Percentiles rank a stretch among this genome's conserved stretches.
Conservation (phyloP, 371 early-diverging fungal genomes). For the Thermomucor indicae-seudaticae region DNA sequence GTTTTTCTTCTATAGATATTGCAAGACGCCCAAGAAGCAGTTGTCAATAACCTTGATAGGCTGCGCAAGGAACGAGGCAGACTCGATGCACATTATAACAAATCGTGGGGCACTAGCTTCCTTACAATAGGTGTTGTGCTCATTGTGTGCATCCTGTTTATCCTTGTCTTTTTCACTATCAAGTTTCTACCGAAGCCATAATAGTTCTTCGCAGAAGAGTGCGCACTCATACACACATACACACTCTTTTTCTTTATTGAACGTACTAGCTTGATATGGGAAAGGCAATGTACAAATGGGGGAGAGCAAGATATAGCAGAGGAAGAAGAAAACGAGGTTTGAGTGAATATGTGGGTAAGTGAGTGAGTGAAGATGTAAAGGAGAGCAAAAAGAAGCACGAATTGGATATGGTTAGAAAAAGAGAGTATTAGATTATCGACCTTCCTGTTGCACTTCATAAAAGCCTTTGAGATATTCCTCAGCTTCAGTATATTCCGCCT, state of each 20-base stretch:
- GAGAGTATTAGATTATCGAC: constrained; percentile 8
- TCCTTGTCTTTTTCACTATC: constrained; percentile 67
- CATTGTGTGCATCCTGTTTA: constrained; percentile 63
- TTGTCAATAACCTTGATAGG: constrained; percentile 45
- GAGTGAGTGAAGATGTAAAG: too few species aligned
- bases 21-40: constrained; percentile 46
- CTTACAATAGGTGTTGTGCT: constrained; percentile 59
- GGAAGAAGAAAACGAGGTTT: too few species aligned
- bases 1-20: constrained; percentile 22
- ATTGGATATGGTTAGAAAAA: not conserved
- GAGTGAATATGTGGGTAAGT: too few species aligned
- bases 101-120: constrained; percentile 68
- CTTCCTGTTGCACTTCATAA: constrained; percentile 52
- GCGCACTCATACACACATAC: too few species aligned
- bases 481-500: constrained; percentile 73
- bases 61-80: constrained; percentile 51
- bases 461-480: constrained; percentile 68
- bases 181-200: constrained; percentile 60
- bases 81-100: constrained; percentile 52
- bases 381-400: too few species aligned
- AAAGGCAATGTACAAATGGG: too few species aligned
- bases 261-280: too few species aligned
- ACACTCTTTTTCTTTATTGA: too few species aligned
- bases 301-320: too few species aligned
- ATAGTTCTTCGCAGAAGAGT: too few species aligned